phyloP scores from a whole-genome alignment of 805 yeast species.

The Ascoidea rubescens region DNA sequence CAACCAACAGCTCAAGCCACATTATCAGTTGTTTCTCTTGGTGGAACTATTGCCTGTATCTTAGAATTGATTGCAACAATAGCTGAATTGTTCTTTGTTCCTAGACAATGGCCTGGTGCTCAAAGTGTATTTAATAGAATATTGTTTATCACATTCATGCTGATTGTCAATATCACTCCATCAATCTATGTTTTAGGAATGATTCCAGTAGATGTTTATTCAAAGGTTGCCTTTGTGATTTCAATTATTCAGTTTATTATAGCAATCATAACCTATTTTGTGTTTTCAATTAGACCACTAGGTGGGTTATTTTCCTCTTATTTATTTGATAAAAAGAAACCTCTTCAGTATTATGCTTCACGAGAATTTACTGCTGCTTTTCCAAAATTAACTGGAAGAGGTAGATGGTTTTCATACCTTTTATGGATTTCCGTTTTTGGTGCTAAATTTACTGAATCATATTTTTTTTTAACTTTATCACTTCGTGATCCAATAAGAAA shows the following conservation, averaged over 20 bases:
- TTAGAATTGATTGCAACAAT: slow-evolving; percentile 81
- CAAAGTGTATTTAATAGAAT: slow-evolving; percentile 86
- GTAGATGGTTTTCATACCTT: slow-evolving; percentile 89
- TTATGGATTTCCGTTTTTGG: slow-evolving; percentile 83
- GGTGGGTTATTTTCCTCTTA: slow-evolving; percentile 92
- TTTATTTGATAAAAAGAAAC: slow-evolving; percentile 60
- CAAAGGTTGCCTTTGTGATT: slow-evolving; percentile 61
- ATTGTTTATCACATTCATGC: slow-evolving; percentile 51
- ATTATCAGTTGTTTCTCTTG: slow-evolving; percentile 89
- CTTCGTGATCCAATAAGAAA: slow-evolving; percentile 90
- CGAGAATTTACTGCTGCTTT: slow-evolving; percentile 92
- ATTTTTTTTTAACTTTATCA: slow-evolving; percentile 78
- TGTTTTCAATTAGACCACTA: slow-evolving; percentile 86
- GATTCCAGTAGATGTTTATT: slow-evolving; percentile 50
- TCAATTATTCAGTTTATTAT: slow-evolving; percentile 82
- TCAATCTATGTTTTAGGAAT: slow-evolving; percentile 74
- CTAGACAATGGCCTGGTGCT: slow-evolving; percentile 98
- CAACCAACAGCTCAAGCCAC: slow-evolving; percentile 76
- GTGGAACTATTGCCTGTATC: slow-evolving; percentile 73
- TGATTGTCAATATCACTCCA: slow-evolving; percentile 69
- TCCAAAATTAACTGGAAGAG: slow-evolving; percentile 66
- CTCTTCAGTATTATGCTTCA: slow-evolving; percentile 80
- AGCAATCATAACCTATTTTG: slow-evolving; percentile 67
- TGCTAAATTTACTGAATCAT: slow-evolving; percentile 84
- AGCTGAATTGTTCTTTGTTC: slow-evolving; percentile 90